Percentiles rank a stretch among this genome's conserved stretches.
These are phyloP conservation scores for Delphinella strobiligena DNA, from an alignment of 2,329 filamentous ascomycete species.

Conservation along the genomic window DNA sequence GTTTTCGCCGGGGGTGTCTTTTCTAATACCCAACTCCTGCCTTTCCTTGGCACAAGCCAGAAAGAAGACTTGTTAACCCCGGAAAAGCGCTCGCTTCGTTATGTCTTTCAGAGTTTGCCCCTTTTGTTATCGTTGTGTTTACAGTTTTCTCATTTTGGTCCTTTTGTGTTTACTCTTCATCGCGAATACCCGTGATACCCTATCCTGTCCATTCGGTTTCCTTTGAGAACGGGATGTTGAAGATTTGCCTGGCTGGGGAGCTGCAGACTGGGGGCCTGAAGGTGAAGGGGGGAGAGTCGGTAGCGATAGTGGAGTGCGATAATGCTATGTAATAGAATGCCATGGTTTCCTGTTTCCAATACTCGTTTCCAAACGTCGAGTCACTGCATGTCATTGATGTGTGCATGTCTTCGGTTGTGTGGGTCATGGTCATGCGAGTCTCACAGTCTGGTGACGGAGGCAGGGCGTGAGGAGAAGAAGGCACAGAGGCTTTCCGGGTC, in stretches of 20 bases:
- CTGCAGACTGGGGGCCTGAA: neutral
- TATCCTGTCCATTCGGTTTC: constrained; percentile 4
- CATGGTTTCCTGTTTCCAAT: no score
- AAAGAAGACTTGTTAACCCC: neutral
- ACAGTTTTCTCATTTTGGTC: constrained; percentile 8
- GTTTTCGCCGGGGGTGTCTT: constrained; percentile 4
- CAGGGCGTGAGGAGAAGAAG: no score
- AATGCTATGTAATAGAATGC: constrained; percentile 5
- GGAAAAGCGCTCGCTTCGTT: constrained; percentile 4
- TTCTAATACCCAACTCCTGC: constrained; percentile 13
- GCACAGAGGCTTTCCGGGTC: no score
- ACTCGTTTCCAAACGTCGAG: no score
- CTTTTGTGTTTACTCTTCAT: constrained; percentile 6
- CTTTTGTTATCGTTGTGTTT: no score
- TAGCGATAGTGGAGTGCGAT: constrained; percentile 4
- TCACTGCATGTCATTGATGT: no score
- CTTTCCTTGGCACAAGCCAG: constrained; percentile 7
- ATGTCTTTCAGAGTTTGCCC: no score
- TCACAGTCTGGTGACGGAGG: no score
- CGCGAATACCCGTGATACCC: constrained; percentile 12
- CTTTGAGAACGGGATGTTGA: neutral
- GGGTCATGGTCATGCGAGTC: no score
- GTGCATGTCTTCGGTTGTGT: no score
- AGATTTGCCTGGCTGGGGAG: neutral
- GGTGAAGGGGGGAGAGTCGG: constrained; percentile 3